Evolutionary conservation across 1,139 yeast species (phyloP), one percentile per base, ranked within the genome.

Genomic region (Zygoascus sp.): DNA sequence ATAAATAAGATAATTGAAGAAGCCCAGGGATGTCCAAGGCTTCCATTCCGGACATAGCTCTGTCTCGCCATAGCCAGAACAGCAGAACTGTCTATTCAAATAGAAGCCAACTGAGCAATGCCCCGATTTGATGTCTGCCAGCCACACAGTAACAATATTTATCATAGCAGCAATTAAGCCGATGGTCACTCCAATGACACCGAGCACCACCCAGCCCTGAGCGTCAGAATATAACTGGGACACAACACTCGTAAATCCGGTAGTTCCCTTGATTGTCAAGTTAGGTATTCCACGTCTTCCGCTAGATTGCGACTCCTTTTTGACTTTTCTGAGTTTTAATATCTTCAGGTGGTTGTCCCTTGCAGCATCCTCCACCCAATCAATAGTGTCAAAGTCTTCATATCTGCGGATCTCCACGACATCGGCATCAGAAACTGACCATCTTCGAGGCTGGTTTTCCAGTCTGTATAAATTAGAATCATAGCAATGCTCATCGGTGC

Each of bases 111-210:
- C 66, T 1, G 77, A 63, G 65, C 97, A 92, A 62, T 82, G 79
- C 0, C 98, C 98, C 1, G 77, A 69, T 53, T 88, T 78, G 53
- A 89, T 65, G 60, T 84, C 84, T 3, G 90, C 82, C n/a, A 92
- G 68, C 77, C 92, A 87, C 47, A 89, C 90, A 0, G 97, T 88
- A 20, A 88, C 74, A 27, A 90, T 77, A 58, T 87, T 89, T 49
- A 92, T 68, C 23, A 77, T 72, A 0, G 88, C 95, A 0, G 98
- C 97, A 44, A 89, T 81, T 2, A 77, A 58, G 1, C 98, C 98
- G 46, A 90, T 84, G 2, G 74, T 57, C 0, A 83, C 62, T 0
- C 97, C 98, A 57, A 87, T 85, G 1, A 75, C 56, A 0, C 90
- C 83, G 36, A 92, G 67, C 0, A 85, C 83, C 1, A 88, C 59